phyloP scores from a whole-genome alignment of 2,329 filamentous ascomycete species.

The Aspergillus aculeatinus region DNA sequence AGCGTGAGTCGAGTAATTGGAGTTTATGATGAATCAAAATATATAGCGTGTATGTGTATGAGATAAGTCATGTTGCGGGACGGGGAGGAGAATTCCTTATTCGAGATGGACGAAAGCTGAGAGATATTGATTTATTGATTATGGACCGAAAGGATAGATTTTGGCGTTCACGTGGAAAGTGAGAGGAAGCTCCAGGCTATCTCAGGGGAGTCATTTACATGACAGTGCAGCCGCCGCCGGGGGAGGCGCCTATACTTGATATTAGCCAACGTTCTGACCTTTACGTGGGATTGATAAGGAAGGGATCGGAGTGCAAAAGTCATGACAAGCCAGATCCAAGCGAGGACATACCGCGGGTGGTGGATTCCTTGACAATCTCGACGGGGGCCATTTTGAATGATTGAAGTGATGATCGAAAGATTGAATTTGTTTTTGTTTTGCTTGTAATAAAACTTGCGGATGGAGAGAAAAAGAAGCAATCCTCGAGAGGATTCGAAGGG shows the following conservation, averaged over 20 bases:
- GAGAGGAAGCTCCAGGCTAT: neutral
- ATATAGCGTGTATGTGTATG: neutral
- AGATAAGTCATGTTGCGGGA: neutral
- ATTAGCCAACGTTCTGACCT: constrained; percentile 7
- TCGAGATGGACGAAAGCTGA: neutral
- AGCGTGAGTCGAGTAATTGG: neutral
- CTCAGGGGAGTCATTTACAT: constrained; percentile 24
- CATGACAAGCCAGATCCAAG: neutral
- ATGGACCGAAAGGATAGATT: neutral
- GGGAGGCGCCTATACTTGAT: constrained; percentile 18
- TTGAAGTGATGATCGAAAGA: constrained; percentile 18
- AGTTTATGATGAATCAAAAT: neutral
- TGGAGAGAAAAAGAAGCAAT: constrained; percentile 7
- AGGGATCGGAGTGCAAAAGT: neutral
- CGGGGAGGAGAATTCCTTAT: neutral
- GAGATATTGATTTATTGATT: neutral
- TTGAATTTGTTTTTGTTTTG: constrained; percentile 6
- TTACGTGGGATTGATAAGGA: neutral
- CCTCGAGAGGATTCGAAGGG: neutral
- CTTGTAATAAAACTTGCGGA: constrained; percentile 4
- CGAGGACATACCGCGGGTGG: constrained; percentile 25
- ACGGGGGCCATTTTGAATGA: constrained; percentile 28
- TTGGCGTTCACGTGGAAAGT: neutral
- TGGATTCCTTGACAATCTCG: constrained; percentile 19
- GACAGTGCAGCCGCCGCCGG: constrained; percentile 32